These are phyloP conservation scores for Cucurbita maxima DNA, from an alignment of 306 rosid species.

Conservation along the genomic window DNA sequence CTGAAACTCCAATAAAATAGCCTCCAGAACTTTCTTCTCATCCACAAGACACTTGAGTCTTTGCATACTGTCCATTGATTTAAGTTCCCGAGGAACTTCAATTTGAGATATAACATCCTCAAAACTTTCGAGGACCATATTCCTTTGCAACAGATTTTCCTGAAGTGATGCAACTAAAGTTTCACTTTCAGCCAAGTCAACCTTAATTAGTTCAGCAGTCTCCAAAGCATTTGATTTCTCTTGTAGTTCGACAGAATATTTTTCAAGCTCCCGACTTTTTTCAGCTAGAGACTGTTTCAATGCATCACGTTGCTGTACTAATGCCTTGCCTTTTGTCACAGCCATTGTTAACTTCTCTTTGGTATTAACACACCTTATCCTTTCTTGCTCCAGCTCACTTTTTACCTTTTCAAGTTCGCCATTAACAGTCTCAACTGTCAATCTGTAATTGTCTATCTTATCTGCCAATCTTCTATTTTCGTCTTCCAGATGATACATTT, in stretches of 20 bases:
- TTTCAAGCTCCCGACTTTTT: conserved; percentile 53
- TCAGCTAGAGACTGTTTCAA: conserved; percentile 58
- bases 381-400: conserved; percentile 74
- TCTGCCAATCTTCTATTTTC: conserved; percentile 47
- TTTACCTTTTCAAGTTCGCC: conserved; percentile 45
- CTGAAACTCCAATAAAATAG: conserved; percentile 35
- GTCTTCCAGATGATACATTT: conserved; percentile 37
- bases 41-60: conserved; percentile 58
- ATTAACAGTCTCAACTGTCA: conserved; percentile 27
- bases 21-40: conserved; percentile 45
- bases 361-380: conserved; percentile 40
- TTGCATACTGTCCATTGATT: conserved; percentile 39
- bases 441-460: conserved; percentile 46
- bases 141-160: conserved; percentile 36
- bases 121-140: conserved; percentile 27
- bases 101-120: conserved; percentile 48
- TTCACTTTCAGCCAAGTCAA: conserved; percentile 41
- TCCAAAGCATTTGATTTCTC: conserved; percentile 64
- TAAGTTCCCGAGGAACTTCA: conserved; percentile 31
- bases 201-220: conserved; percentile 54
- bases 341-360: conserved; percentile 93
- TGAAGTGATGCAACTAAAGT: conserved; percentile 49
- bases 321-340: conserved; percentile 88
- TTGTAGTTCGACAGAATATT: conserved; percentile 42
- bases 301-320: conserved; percentile 85